Conservation (phyloP, 2,329 filamentous ascomycete species). For the Botrytis hyacinthi region DNA sequence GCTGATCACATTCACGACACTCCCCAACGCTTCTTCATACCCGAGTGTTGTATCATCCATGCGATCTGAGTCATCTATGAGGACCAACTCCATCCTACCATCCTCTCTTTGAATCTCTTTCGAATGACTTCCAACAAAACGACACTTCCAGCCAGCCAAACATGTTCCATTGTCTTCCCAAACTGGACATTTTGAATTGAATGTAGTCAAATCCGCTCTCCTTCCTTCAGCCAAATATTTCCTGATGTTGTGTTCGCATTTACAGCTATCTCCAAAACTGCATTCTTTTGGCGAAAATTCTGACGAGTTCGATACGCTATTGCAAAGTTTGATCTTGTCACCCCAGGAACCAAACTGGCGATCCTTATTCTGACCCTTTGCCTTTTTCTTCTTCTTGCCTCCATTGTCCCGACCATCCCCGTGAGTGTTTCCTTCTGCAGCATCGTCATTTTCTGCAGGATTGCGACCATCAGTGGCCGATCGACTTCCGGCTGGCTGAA, state of each 20-base stretch:
- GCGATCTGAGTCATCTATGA: conserved; percentile 50
- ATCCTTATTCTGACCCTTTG: conserved; percentile 76
- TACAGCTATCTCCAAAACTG: conserved; percentile 76
- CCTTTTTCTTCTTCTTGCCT: conserved; percentile 55
- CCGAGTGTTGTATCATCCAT: conserved; percentile 35
- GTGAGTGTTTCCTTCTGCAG: conserved; percentile 51
- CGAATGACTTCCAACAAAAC: conserved; percentile 85
- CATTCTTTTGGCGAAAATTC: conserved; percentile 80
- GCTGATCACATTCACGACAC: conserved; percentile 72
- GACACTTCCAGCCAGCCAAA: conserved; percentile 87
- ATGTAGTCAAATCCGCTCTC: conserved; percentile 72
- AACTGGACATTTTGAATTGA: conserved; percentile 77
- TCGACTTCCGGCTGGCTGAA: conserved; percentile 27
- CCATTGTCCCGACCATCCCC: conserved; percentile 41
- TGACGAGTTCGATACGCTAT: conserved; percentile 64
- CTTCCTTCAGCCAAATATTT: conserved; percentile 82
- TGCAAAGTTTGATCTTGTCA: conserved; percentile 76
- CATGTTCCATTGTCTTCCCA: conserved; percentile 76
- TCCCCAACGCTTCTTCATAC: conserved; percentile 51
- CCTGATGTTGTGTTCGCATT: conserved; percentile 77
- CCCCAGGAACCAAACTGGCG: conserved; percentile 77
- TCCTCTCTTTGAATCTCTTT: conserved; percentile 74
- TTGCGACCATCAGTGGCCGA: conserved; percentile 40
- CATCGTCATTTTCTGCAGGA: conserved; percentile 44
- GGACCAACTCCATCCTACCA: conserved; percentile 76